Conservation (phyloP, 1,284 basidiomycete genomes). For the Porodaedalea pini region DNA sequence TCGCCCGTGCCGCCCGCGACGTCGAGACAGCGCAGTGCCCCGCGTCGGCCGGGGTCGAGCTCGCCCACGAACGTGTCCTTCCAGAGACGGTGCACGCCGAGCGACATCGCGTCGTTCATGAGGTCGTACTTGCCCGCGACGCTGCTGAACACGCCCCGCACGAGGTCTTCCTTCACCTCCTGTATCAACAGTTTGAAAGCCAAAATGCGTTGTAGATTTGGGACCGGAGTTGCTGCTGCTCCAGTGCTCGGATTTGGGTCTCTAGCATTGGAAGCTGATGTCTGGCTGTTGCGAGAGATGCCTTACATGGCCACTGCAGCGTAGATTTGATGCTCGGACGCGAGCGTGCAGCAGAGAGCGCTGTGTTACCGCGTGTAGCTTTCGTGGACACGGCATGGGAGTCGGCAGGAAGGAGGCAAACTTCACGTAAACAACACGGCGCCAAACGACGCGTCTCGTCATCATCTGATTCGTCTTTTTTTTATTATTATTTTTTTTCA, state of each 20-base stretch:
- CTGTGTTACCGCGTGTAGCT: not conserved
- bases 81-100: constrained; percentile 96
- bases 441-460: not conserved
- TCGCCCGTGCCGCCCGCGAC: constrained; percentile 98
- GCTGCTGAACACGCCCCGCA: constrained; percentile 92
- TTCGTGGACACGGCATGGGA: not conserved
- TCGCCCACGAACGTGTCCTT: constrained; percentile 89
- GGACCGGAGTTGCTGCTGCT: not conserved
- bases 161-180: constrained; percentile 73
- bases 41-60: constrained; percentile 75
- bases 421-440: constrained; percentile 16
- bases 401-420: constrained; percentile 5
- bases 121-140: constrained; percentile 96
- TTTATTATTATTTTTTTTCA: not conserved
- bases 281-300: not conserved
- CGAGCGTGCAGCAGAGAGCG: not conserved
- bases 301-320: not conserved
- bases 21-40: constrained; percentile 81
- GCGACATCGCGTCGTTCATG: constrained; percentile 98
- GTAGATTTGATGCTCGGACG: not conserved
- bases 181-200: constrained; percentile 84
- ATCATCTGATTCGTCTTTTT: not conserved
- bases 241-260: not conserved
- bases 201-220: constrained; percentile 74
- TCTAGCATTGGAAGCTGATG: not conserved